These are phyloP conservation scores for Parafenestella ontariensis DNA, from an alignment of 2,329 filamentous ascomycete genomes.

Conservation along the genomic window DNA sequence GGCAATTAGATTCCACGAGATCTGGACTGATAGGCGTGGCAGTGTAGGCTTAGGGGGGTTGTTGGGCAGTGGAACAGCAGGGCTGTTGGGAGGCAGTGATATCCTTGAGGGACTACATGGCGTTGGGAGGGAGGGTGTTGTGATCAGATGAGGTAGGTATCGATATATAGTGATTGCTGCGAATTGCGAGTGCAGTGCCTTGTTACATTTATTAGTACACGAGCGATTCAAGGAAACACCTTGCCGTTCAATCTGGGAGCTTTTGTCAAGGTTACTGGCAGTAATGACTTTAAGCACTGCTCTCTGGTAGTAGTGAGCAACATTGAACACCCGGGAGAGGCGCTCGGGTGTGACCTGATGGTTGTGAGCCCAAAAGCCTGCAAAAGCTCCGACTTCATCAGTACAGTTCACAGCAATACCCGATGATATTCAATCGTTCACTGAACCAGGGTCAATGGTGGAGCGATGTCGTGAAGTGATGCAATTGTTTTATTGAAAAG, in stretches of 20 bases:
- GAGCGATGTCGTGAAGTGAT: constrained; percentile 36
- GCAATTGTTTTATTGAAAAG: constrained; percentile 45
- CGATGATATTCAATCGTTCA: background rate
- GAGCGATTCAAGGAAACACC: too few species aligned
- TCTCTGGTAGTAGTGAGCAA: too few species aligned
- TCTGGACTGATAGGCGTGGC: constrained; percentile 72
- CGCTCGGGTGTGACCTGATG: too few species aligned
- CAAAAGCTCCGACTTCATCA: too few species aligned
- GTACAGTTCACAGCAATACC: background rate
- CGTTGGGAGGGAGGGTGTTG: constrained; percentile 70
- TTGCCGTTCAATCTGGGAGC: too few species aligned
- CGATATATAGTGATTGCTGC: background rate
- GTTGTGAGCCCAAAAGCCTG: too few species aligned
- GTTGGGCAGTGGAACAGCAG: constrained; percentile 33
- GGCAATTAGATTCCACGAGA: constrained; percentile 93
- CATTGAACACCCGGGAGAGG: too few species aligned
- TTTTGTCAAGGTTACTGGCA: too few species aligned
- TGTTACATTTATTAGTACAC: too few species aligned
- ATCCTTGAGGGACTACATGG: constrained; percentile 85
- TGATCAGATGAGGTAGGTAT: constrained; percentile 46
- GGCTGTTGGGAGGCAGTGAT: constrained; percentile 77
- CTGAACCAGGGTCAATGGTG: background rate
- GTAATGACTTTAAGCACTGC: too few species aligned
- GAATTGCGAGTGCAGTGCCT: too few species aligned
- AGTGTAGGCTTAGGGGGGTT: constrained; percentile 61